Conservation (phyloP, 768 basidiomycete species). For the Mycena pura region DNA sequence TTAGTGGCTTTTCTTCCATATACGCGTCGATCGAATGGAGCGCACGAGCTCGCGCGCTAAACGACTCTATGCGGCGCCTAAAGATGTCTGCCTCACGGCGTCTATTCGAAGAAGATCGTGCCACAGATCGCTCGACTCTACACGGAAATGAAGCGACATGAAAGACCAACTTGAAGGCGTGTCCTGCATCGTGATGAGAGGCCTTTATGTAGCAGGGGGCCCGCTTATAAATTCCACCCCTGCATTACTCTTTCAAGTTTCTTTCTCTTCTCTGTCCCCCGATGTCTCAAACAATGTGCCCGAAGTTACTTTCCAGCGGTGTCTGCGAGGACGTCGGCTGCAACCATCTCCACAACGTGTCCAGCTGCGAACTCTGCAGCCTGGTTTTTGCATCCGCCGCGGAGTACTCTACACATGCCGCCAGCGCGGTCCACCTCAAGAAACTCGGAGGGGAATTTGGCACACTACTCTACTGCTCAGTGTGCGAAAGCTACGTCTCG, state of each 20-base stretch:
- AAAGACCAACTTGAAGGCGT: not conserved
- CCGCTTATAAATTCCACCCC: not conserved
- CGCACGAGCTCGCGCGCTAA: no score
- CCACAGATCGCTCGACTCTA: no score
- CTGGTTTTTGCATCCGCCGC: conserved; percentile 35
- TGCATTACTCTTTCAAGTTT: not conserved
- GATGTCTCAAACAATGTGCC: conserved; percentile 36
- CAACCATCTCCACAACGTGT: conserved; percentile 41
- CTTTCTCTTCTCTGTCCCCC: not conserved
- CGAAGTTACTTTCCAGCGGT: conserved; percentile 42
- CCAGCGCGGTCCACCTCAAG: conserved; percentile 36
- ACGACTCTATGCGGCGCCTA: not conserved
- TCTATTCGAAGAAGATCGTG: not conserved
- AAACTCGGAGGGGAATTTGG: conserved; percentile 31
- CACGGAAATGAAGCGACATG: not conserved
- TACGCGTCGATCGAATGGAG: no score
- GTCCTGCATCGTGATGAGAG: not conserved
- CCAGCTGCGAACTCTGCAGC: conserved; percentile 47
- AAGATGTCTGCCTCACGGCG: not conserved
- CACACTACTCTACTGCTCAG: conserved; percentile 32
- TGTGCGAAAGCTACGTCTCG: conserved; percentile 38
- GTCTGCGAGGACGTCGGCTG: conserved; percentile 43
- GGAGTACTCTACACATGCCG: conserved; percentile 38
- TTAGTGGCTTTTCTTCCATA: no score
- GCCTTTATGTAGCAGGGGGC: not conserved